phyloP scores from a whole-genome alignment of 2,329 filamentous ascomycete species.

The Dryadomyces quercivorus region DNA sequence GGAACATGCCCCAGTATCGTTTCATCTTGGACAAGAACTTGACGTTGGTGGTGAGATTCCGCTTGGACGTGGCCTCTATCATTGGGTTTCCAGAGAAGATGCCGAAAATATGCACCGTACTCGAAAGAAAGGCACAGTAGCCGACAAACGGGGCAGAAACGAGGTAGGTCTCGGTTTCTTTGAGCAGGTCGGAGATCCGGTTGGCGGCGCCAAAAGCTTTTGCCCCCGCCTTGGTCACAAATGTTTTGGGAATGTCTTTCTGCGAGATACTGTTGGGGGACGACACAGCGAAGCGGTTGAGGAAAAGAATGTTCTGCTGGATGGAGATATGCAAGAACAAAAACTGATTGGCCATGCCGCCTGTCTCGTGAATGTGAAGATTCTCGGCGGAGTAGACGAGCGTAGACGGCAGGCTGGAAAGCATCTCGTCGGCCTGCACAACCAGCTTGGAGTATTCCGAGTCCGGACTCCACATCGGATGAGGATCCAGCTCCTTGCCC shows the following conservation, averaged over 20 bases:
- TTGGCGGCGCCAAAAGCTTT: slow-evolving; percentile 76
- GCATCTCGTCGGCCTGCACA: slow-evolving; percentile 59
- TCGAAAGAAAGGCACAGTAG: slow-evolving; percentile 87
- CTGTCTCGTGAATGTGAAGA: slow-evolving; percentile 69
- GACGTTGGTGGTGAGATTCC: slow-evolving; percentile 76
- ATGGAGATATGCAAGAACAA: slow-evolving; percentile 82
- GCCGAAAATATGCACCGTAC: slow-evolving; percentile 86
- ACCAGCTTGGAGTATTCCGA: slow-evolving; percentile 64
- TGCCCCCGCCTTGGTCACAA: slow-evolving; percentile 61
- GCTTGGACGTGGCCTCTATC: slow-evolving; percentile 67
- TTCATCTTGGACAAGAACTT: slow-evolving; percentile 91
- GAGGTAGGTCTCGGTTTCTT: slow-evolving; percentile 66
- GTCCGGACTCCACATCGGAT: slow-evolving; percentile 71
- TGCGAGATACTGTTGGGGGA: slow-evolving; percentile 52
- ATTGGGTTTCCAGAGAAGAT: slow-evolving; percentile 75
- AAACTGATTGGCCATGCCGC: slow-evolving; percentile 82
- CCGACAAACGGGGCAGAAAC: slow-evolving; percentile 87
- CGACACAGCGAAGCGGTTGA: slow-evolving; percentile 77
- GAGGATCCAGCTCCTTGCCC: slow-evolving; percentile 64
- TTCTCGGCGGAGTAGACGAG: slow-evolving; percentile 74
- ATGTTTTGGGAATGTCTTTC: slow-evolving; percentile 62
- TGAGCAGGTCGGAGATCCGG: slow-evolving; percentile 72
- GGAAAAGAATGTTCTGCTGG: slow-evolving; percentile 80
- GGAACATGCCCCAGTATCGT: slow-evolving; percentile 96
- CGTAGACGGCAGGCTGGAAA: slow-evolving; percentile 52